phyloP scores from a whole-genome alignment of 1,284 basidiomycete genomes.

The Mycosarcoma maydis region DNA sequence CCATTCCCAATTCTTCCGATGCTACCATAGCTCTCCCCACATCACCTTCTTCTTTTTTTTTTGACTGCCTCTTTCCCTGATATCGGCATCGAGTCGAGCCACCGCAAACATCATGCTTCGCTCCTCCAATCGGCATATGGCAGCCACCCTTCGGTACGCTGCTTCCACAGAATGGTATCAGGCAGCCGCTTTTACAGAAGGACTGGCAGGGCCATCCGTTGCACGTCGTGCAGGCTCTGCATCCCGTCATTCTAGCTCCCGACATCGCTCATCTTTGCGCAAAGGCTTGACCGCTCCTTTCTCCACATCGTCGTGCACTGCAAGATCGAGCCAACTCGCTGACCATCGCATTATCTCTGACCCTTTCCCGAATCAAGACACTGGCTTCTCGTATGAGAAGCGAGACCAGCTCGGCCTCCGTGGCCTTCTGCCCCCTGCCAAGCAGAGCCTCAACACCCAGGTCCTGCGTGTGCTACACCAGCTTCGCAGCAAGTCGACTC shows the following conservation, averaged over 20 bases:
- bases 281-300: conserved; percentile 8
- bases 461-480: conserved; percentile 75
- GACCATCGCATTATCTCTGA: conserved; percentile 42
- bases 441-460: conserved; percentile 72
- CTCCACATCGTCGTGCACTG: conserved; percentile 13
- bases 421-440: conserved; percentile 76
- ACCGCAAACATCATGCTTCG: conserved; percentile 30
- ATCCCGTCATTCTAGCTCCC: not conserved
- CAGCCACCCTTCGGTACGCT: conserved; percentile 13
- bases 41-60: not conserved
- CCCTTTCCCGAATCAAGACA: conserved; percentile 64
- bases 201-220: conserved; percentile 10
- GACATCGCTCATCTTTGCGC: conserved; percentile 8
- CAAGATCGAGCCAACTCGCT: conserved; percentile 18
- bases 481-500: conserved; percentile 75
- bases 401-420: conserved; percentile 76
- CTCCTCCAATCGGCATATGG: conserved; percentile 12
- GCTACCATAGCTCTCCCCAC: no score
- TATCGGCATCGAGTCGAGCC: no score
- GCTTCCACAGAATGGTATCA: conserved; percentile 9
- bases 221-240: conserved; percentile 1
- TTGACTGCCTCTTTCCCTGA: not conserved
- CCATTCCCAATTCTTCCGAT: no score
- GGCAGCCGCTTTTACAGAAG: not conserved
- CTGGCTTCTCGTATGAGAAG: conserved; percentile 76